Base-by-base conservation (phyloP, 495 filamentous ascomycete species). In the Aspergillus steynii region DNA sequence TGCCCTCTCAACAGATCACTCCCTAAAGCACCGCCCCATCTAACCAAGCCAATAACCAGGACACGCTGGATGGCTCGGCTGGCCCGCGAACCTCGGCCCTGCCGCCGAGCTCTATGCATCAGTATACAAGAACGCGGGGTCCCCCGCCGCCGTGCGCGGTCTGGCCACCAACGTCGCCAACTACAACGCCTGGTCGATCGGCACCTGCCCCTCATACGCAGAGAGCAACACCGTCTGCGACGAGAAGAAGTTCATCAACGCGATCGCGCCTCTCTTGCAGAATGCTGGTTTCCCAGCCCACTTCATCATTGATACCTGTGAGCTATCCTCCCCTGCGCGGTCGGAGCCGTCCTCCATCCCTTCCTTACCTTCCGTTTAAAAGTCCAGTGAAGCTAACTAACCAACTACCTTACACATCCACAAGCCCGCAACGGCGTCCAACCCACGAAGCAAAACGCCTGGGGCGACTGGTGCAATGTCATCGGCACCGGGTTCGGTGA, bases 391-490 rank as follows among this genome's bases (percentile, higher is more conserved):
- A 20, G 20, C 20, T 20, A 20, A 20, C 20, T 20, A 20, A 20
- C 20, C 20, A 20, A 20, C 20, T 20, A 20, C 20, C 20, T 20
- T 20, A 20, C 20, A 20, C 20, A 20, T 20, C 20, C 20, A 20
- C 20, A 20, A 75, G 79, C 72, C 73, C 85, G 89, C 66, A 90
- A 89, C 68, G 88, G 83, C 68, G 86, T 88, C 58, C 80, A 86
- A 61, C 85, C 86, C 60, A 82, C 86, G n/a, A 63, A 74, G 45
- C 90, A 90, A 70, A 73, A 83, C 63, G 82, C 73, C 29, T 84
- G 90, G 88, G 90, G 89, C 69, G 83, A 93, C 81, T 94, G 90
- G 90, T 93, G 90, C 83, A 94, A 94, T 71, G 84, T 89, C 67
- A 83, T 83, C 58, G 87, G 84, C 64, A 85, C 89, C 56, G 90